Percentiles rank a stretch among this genome's conserved stretches.
These are phyloP conservation scores for Protostelium mycophagum DNA, from an alignment of 78 protist genomes.

Conservation along the genomic window DNA sequence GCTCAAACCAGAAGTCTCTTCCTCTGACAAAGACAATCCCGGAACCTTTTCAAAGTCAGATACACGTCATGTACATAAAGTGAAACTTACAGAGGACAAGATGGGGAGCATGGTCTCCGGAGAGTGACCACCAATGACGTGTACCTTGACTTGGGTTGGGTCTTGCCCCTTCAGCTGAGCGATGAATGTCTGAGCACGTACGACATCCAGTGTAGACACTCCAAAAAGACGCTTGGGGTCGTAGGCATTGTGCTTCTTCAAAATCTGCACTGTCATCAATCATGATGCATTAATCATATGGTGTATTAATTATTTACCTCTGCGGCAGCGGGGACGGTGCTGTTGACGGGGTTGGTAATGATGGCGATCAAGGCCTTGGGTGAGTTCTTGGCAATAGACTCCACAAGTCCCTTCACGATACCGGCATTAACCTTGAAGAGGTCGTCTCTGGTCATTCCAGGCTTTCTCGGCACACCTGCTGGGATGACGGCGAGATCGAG, in stretches of 20 bases:
- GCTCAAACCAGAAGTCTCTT: constrained; percentile 42
- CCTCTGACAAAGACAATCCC: constrained; percentile 43
- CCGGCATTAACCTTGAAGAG: constrained; percentile 80
- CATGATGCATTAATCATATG: too few species aligned
- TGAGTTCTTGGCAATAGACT: constrained; percentile 69
- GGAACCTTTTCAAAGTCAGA: not conserved
- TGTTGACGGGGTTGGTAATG: constrained; percentile 87
- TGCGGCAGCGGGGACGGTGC: constrained; percentile 78
- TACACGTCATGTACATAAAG: not conserved
- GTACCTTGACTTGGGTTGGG: constrained; percentile 30
- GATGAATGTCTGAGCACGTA: constrained; percentile 76
- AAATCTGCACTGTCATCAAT: too few species aligned
- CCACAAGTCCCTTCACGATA: constrained; percentile 63
- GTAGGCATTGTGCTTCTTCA: constrained; percentile 51
- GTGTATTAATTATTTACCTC: too few species aligned
- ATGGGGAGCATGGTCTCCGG: constrained; percentile 83
- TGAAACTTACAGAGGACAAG: constrained; percentile 43
- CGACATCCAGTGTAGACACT: constrained; percentile 79
- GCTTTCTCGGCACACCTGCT: constrained; percentile 93
- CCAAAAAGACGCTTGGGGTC: constrained; percentile 65
- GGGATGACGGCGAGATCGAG: constrained; percentile 75
- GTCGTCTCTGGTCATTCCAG: constrained; percentile 85
- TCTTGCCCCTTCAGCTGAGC: constrained; percentile 27
- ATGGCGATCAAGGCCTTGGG: constrained; percentile 73
- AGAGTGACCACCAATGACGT: constrained; percentile 88